Evolutionary conservation across 345 rosid species (phyloP).

Genomic region (Dovyalis caffra): DNA sequence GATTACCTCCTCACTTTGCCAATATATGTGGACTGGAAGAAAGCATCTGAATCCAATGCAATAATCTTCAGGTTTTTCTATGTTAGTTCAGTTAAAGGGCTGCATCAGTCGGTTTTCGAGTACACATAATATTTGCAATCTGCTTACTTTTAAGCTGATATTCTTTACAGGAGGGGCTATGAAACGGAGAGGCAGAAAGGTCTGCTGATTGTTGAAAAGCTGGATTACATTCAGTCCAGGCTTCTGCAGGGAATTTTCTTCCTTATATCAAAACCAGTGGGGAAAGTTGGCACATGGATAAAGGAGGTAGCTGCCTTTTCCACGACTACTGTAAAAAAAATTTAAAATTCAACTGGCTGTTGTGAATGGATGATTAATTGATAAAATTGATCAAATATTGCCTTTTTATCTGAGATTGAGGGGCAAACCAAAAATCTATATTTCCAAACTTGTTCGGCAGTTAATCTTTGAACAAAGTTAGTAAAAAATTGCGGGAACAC

Average conservation of each 20-base stretch:
- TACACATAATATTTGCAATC: background rate
- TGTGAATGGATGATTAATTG: background rate
- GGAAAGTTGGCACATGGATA: conserved; percentile 62
- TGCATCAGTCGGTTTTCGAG: background rate
- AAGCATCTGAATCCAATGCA: conserved; percentile 78
- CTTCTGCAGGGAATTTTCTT: conserved; percentile 65
- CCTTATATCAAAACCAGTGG: conserved; percentile 68
- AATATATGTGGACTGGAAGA: conserved; percentile 87
- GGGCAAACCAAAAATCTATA: background rate
- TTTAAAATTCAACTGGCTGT: background rate
- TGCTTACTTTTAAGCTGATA: conserved; percentile 9
- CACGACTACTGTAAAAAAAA: background rate
- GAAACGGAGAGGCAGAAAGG: conserved; percentile 93
- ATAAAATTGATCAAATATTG: background rate
- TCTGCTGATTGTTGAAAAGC: conserved; percentile 74
- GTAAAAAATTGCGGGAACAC: too few relatives aligned
- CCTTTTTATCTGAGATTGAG: background rate
- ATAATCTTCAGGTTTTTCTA: conserved; percentile 72
- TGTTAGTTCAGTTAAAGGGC: background rate
- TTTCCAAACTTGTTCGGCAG: background rate
- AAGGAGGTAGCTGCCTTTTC: conserved; percentile 54
- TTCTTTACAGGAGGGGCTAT: conserved; percentile 77
- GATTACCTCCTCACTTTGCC: conserved; percentile 96
- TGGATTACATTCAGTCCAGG: conserved; percentile 87
- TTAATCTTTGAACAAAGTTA: background rate